Evolutionary conservation across 352 stramenopile species (phyloP).

Genomic region (Phytophthora fragariaefolia): DNA sequence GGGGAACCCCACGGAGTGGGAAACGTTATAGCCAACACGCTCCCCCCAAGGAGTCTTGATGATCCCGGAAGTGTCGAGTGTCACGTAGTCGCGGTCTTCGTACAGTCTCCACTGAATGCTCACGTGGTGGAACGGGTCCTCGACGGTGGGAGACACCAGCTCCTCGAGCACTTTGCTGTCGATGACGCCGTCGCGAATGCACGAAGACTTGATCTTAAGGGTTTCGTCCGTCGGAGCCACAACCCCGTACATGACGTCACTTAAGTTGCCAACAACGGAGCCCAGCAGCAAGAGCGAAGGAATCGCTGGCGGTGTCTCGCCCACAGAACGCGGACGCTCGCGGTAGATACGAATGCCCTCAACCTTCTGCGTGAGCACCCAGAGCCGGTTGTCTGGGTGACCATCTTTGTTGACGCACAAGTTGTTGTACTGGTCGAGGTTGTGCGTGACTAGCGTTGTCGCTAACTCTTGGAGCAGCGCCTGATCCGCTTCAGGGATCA

Average conservation of each 20-base stretch:
- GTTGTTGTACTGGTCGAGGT: constrained; percentile 38
- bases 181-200: constrained; percentile 38
- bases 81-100: constrained; percentile 46
- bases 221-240: constrained; percentile 37
- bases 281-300: constrained; percentile 41
- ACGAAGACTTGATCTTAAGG: constrained; percentile 42
- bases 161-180: constrained; percentile 43
- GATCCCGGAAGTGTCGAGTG: constrained; percentile 41
- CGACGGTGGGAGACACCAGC: constrained; percentile 28
- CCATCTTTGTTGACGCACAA: constrained; percentile 39
- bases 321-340: constrained; percentile 17
- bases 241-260: constrained; percentile 49
- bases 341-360: constrained; percentile 42
- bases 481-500: constrained; percentile 34
- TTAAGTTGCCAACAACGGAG: constrained; percentile 36
- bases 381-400: constrained; percentile 35
- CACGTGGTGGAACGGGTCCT: constrained; percentile 46
- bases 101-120: constrained; percentile 45
- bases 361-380: constrained; percentile 32
- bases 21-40: constrained; percentile 35
- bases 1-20: background rate
- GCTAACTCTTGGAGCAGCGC: constrained; percentile 32
- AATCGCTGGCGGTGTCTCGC: constrained; percentile 19
- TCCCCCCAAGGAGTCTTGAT: constrained; percentile 32
- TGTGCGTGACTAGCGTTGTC: constrained; percentile 38